Conservation (phyloP, 2,329 filamentous ascomycete species). For the Metarhizium anisopliae region DNA sequence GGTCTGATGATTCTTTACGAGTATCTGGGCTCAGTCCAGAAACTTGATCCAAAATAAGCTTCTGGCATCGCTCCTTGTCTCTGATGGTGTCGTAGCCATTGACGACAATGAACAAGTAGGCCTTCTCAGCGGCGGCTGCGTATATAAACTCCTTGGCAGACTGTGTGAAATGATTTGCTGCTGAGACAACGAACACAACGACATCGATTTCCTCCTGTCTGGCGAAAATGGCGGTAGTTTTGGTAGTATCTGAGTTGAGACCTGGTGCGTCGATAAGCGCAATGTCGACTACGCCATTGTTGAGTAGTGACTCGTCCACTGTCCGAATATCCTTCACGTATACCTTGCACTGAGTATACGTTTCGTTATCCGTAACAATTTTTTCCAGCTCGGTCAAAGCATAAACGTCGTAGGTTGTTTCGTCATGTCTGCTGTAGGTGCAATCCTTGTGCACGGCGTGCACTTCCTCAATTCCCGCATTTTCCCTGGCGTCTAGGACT, state of each 20-base stretch:
- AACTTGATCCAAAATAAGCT: slow-evolving; percentile 89
- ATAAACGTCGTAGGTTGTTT: slow-evolving; percentile 89
- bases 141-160: slow-evolving; percentile 98
- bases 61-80: slow-evolving; percentile 84
- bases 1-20: slow-evolving; percentile 81
- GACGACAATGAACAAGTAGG: slow-evolving; percentile 98
- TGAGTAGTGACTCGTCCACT: slow-evolving; percentile 87
- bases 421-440: slow-evolving; percentile 79
- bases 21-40: slow-evolving; percentile 81
- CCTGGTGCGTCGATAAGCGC: slow-evolving; percentile 94
- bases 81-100: slow-evolving; percentile 93
- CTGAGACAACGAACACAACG: slow-evolving; percentile 95
- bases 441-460: slow-evolving; percentile 82
- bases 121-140: slow-evolving; percentile 91
- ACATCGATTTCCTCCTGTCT: slow-evolving; percentile 98
- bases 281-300: slow-evolving; percentile 97
- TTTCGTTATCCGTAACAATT: slow-evolving; percentile 80
- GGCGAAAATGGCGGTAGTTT: slow-evolving; percentile 95
- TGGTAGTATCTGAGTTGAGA: slow-evolving; percentile 89
- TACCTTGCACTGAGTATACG: slow-evolving; percentile 91
- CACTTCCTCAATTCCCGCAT: slow-evolving; percentile 85
- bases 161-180: slow-evolving; percentile 94
- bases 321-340: slow-evolving; percentile 85
- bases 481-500: slow-evolving; percentile 85
- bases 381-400: slow-evolving; percentile 69